Percentiles rank a stretch among this genome's conserved stretches.
Conservation (phyloP, 2,329 filamentous ascomycete species). For the Emergomyces pasteurianus region DNA sequence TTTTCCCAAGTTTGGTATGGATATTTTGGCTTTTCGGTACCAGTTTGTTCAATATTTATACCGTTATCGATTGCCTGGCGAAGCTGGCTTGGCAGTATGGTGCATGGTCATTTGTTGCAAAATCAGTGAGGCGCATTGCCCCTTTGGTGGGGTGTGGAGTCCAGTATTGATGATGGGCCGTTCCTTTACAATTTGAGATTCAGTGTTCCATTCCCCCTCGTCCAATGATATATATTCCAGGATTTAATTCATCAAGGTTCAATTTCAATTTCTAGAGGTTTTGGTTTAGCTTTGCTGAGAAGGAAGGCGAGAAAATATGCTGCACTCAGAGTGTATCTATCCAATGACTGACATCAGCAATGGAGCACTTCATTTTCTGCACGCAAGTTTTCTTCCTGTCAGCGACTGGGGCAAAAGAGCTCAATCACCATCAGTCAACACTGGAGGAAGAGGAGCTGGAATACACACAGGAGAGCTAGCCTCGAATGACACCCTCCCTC, state of each 20-base stretch:
- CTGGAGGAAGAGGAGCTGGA: too few species aligned
- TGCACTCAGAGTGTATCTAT: too few species aligned
- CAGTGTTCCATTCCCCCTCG: background rate
- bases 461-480: too few species aligned
- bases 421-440: too few species aligned
- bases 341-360: background rate
- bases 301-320: background rate
- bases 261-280: background rate
- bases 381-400: background rate
- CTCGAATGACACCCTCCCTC: too few species aligned
- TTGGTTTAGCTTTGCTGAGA: background rate
- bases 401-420: too few species aligned
- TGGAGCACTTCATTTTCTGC: background rate
- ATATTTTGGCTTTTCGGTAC: background rate
- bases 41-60: background rate
- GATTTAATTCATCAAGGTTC: background rate
- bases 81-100: background rate
- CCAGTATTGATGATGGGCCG: background rate
- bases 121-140: background rate
- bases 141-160: background rate
- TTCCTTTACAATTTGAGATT: background rate
- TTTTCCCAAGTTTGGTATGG: background rate
- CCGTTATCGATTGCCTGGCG: background rate
- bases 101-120: background rate
- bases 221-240: background rate